These are phyloP conservation scores for Drechslerella coelobrocha DNA, from an alignment of 2,329 filamentous ascomycete genomes.

Conservation along the genomic window DNA sequence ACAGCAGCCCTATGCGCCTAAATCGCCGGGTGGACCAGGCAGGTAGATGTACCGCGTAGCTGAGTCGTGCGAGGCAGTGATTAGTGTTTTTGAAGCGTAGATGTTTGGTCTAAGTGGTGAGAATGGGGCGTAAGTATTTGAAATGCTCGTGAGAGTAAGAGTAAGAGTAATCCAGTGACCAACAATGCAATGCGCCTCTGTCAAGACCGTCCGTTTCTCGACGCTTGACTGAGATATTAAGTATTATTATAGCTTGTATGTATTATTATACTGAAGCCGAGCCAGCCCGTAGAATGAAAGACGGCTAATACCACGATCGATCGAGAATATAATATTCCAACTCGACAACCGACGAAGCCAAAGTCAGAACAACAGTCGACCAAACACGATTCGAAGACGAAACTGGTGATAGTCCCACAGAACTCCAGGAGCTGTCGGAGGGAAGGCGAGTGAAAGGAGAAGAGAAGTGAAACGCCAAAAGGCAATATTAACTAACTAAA, in stretches of 20 bases:
- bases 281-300: no score
- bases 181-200: neutral
- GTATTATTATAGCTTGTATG: neutral
- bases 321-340: no score
- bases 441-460: constrained; percentile 37
- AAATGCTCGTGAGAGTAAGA: neutral
- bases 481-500: constrained; percentile 12
- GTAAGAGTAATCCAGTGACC: neutral
- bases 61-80: constrained; percentile 40
- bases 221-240: neutral
- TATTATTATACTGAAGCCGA: neutral
- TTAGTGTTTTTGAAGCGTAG: constrained; percentile 25
- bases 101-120: constrained; percentile 1
- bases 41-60: constrained; percentile 22
- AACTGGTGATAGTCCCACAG: neutral
- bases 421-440: constrained; percentile 20
- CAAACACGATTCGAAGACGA: no score
- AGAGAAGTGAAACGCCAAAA: constrained; percentile 39
- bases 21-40: constrained; percentile 15
- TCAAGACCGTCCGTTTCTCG: neutral
- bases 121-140: neutral
- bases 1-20: constrained; percentile 47
- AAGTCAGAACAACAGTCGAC: no score
- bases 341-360: no score
- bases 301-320: no score